These are phyloP conservation scores for Dipteronia sinensis DNA, from an alignment of 345 rosid genomes.

Conservation along the genomic window DNA sequence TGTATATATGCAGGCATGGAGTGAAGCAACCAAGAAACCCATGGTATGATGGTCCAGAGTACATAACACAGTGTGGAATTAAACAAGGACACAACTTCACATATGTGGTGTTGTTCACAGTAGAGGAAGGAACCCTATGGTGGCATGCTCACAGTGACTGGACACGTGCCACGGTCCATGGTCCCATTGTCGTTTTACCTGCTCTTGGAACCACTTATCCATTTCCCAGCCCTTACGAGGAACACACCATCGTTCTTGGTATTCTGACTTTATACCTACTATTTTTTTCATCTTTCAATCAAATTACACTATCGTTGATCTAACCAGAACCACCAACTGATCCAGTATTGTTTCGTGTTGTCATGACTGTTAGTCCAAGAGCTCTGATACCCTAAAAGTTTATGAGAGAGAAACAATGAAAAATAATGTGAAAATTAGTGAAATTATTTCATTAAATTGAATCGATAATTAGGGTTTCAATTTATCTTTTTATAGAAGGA, in stretches of 20 bases:
- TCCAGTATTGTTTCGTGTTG: no score
- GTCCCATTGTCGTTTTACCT: constrained; percentile 42
- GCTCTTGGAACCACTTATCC: no score
- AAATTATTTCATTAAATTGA: no score
- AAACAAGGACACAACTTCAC: constrained; percentile 40
- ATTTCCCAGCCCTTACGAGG: constrained; percentile 33
- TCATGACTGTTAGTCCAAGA: no score
- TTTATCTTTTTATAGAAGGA: no score
- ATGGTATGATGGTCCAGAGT: constrained; percentile 54
- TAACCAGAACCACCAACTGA: no score
- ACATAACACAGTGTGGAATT: constrained; percentile 55
- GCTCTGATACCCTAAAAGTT: no score
- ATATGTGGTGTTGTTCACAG: constrained; percentile 31
- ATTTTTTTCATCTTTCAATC: background rate
- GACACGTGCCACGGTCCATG: constrained; percentile 48
- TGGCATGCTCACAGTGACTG: constrained; percentile 63
- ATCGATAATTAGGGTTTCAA: no score
- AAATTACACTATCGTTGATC: no score
- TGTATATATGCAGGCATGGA: constrained; percentile 40
- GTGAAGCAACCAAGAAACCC: constrained; percentile 48
- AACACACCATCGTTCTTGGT: constrained; percentile 41
- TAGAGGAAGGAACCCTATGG: constrained; percentile 53
- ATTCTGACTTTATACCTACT: background rate
- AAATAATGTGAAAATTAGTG: no score
- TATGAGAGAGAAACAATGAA: no score